Evolutionary conservation across 2,329 filamentous ascomycete genomes (phyloP).

Genomic region (Exophiala sp.): DNA sequence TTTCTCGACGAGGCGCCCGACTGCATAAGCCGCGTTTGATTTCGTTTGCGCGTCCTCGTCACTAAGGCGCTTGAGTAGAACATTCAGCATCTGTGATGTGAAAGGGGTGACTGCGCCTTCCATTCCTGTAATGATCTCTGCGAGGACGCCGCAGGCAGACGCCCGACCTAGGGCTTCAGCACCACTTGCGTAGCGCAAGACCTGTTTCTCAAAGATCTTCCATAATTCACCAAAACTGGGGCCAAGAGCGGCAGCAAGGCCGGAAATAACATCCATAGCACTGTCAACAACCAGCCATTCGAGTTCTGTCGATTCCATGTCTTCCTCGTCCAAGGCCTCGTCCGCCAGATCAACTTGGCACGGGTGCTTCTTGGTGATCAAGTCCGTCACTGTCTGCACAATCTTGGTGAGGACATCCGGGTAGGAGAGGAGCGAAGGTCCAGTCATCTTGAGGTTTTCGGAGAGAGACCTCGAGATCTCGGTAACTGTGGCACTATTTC

Average conservation of each 20-base stretch:
- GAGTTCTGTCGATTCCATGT: slow-evolving; percentile 81
- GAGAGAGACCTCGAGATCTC: slow-evolving; percentile 93
- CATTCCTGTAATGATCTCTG: slow-evolving; percentile 84
- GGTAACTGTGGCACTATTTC: slow-evolving; percentile 70
- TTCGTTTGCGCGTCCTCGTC: slow-evolving; percentile 89
- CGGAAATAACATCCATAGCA: slow-evolving; percentile 82
- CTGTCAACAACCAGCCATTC: slow-evolving; percentile 97
- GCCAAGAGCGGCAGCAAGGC: slow-evolving; percentile 75
- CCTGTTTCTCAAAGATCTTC: slow-evolving; percentile 91
- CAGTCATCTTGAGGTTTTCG: slow-evolving; percentile 82
- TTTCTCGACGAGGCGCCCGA: slow-evolving; percentile 76
- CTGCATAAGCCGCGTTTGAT: slow-evolving; percentile 90
- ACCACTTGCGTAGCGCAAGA: slow-evolving; percentile 81
- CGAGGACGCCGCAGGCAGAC: slow-evolving; percentile 83
- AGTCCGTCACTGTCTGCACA: slow-evolving; percentile 65
- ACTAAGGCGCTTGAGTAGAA: slow-evolving; percentile 76
- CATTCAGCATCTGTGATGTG: slow-evolving; percentile 68
- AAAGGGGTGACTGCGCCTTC: slow-evolving; percentile 72
- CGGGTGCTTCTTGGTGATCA: slow-evolving; percentile 84
- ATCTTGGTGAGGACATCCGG: slow-evolving; percentile 65
- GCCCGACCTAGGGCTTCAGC: slow-evolving; percentile 82
- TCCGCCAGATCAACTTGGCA: slow-evolving; percentile 88
- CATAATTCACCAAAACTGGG: slow-evolving; percentile 76
- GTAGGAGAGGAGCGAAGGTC: slow-evolving; percentile 74
- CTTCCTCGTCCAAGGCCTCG: slow-evolving; percentile 66